phyloP scores from a whole-genome alignment of 176 grass and related monocot genomes.

The Ampelocalamus luodianensis region DNA sequence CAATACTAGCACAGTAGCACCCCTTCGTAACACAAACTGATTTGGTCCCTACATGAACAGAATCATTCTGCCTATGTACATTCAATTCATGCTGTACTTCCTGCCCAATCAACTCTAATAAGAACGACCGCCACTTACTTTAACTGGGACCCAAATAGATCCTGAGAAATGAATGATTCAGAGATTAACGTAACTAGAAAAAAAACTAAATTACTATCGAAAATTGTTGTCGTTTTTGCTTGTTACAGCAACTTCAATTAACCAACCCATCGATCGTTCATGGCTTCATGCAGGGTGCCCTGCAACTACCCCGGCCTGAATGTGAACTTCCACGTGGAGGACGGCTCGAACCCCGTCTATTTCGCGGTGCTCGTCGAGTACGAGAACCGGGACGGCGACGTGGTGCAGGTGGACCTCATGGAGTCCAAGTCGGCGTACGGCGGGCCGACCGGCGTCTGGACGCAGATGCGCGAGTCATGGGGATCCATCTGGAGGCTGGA shows the following conservation, averaged over 20 bases:
- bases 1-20: too few relatives aligned
- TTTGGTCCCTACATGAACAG: too few relatives aligned
- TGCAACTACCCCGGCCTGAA: constrained; percentile 46
- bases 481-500: constrained; percentile 66
- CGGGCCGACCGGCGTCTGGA: constrained; percentile 49
- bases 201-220: too few relatives aligned
- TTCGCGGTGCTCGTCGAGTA: constrained; percentile 64
- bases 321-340: constrained; percentile 70
- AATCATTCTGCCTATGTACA: too few relatives aligned
- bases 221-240: too few relatives aligned
- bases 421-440: constrained; percentile 47
- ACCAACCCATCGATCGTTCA: not conserved
- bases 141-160: too few relatives aligned
- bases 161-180: too few relatives aligned
- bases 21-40: too few relatives aligned
- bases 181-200: too few relatives aligned
- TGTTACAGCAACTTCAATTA: not conserved
- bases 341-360: constrained; percentile 71
- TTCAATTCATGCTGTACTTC: not conserved
- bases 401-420: constrained; percentile 63
- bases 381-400: constrained; percentile 60
- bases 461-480: constrained; percentile 61
- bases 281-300: constrained; percentile 30
- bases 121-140: not conserved
- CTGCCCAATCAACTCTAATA: not conserved